phyloP scores from a whole-genome alignment of 768 basidiomycete species.

The Psilocybe tampanensis region DNA sequence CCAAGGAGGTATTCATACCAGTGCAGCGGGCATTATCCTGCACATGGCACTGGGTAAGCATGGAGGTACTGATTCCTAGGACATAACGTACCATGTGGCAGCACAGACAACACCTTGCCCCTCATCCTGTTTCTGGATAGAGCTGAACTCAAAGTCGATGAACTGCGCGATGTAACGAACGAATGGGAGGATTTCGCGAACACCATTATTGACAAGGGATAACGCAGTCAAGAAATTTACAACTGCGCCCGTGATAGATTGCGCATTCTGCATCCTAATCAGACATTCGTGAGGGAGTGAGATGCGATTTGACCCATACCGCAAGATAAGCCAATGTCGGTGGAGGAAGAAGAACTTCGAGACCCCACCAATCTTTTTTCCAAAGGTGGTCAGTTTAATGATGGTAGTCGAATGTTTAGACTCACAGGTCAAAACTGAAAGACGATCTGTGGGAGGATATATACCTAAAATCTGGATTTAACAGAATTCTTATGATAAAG shows the following conservation, averaged over 20 bases:
- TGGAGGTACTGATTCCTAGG: not conserved
- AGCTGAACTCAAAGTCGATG: conserved; percentile 72
- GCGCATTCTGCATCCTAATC: conserved; percentile 42
- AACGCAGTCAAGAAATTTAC: conserved; percentile 79
- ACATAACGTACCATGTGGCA: conserved; percentile 71
- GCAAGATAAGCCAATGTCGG: conserved; percentile 64
- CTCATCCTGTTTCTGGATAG: conserved; percentile 62
- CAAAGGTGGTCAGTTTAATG: conserved; percentile 7
- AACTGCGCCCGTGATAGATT: conserved; percentile 62
- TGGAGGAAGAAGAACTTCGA: conserved; percentile 76
- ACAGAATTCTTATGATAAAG: not conserved
- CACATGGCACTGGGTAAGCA: not conserved
- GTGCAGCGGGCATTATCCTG: conserved; percentile 79
- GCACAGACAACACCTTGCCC: conserved; percentile 86
- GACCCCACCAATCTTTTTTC: conserved; percentile 84
- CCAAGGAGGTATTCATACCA: conserved; percentile 36
- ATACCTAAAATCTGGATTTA: conserved; percentile 42
- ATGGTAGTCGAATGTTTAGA: conserved; percentile 3
- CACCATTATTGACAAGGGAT: conserved; percentile 68
- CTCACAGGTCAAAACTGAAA: conserved; percentile 81
- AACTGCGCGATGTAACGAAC: conserved; percentile 82
- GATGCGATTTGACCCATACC: conserved; percentile 31
- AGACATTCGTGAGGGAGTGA: not conserved
- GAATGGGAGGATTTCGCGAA: conserved; percentile 83
- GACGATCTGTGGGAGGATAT: conserved; percentile 74